phyloP scores from a whole-genome alignment of 129 eudicot species.

The Solidago caesia region DNA sequence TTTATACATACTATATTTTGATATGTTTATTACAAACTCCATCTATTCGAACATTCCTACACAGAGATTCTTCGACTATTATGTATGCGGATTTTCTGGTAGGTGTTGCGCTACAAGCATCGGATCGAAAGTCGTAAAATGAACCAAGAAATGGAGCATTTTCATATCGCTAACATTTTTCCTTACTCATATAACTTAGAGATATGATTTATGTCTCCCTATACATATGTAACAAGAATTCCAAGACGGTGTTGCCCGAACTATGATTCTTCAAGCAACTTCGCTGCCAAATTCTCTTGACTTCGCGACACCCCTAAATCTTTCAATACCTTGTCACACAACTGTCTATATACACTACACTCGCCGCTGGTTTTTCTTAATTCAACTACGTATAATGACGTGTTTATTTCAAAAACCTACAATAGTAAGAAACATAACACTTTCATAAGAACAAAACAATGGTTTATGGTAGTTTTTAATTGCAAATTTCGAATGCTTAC shows the following conservation, averaged over 20 bases:
- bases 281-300: slow-evolving; percentile 56
- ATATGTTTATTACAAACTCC: background rate
- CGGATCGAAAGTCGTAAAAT: slow-evolving; percentile 5
- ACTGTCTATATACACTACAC: slow-evolving; percentile 69
- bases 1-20: background rate
- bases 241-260: background rate
- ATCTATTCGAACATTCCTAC: background rate
- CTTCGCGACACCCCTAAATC: slow-evolving; percentile 68
- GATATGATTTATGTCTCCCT: slow-evolving; percentile 24
- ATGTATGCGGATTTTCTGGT: background rate
- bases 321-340: slow-evolving; percentile 63
- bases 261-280: slow-evolving; percentile 36
- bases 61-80: background rate
- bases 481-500: slow-evolving; percentile 44
- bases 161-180: background rate
- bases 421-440: background rate
- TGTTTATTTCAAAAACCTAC: slow-evolving; percentile 90
- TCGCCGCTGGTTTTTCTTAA: slow-evolving; percentile 78
- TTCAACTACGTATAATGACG: slow-evolving; percentile 80
- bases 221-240: slow-evolving; percentile 9
- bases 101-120: background rate
- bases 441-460: slow-evolving; percentile 10
- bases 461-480: background rate
- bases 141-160: slow-evolving; percentile 25
- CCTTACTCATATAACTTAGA: slow-evolving; percentile 19